Base-by-base conservation (phyloP, 2,329 filamentous ascomycete genomes). In the Aureobasidium sp. region DNA sequence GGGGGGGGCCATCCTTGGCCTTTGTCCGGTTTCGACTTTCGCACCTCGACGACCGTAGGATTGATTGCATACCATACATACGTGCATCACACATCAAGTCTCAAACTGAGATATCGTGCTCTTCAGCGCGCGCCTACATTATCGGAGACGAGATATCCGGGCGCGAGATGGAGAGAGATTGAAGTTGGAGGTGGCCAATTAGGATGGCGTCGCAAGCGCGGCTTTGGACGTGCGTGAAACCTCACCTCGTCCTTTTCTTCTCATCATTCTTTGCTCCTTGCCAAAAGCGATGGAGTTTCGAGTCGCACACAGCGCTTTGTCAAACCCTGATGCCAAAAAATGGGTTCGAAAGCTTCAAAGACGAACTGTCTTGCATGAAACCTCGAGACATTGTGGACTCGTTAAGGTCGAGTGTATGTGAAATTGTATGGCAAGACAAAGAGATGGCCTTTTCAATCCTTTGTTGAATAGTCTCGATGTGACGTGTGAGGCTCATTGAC, bases 271-370 rank as follows among this genome's bases (percentile, higher is more conserved):
- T 48, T 34, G 7, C 31, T 58, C 20, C 25, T 14, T 22, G 2
- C 34, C 44, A 12, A 29, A 17, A 14, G 3, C 8, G 42, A 48
- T 15, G 27, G 36, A 29, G 36, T 20, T 14, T 39, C 31, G 20
- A 27, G 55, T 58, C 42, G 22, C 31, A 60, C 57, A 60, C 25
- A 45, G 57, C 57, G 57, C 57, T 51, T 60, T 60, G 57, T 45
- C 34, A 58, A 58, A 58, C 55, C 20, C 29, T 58, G 31, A 22
- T 44, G 55, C 31, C 36, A 22, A 15, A 45, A 22, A 15, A 2
- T 29, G 3, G 17, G 29, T n/a, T 34, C 12, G 34, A n/a, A 9
- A 25, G n/a, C 27, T 36, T 39, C 55, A 9, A 48, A 29, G 22
- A 39, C 17, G 20, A 51, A 7, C 42, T 42, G 45, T 51, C 57